Base-by-base conservation (phyloP, 1,139 yeast genomes). In the Kluyveromyces sp. region DNA sequence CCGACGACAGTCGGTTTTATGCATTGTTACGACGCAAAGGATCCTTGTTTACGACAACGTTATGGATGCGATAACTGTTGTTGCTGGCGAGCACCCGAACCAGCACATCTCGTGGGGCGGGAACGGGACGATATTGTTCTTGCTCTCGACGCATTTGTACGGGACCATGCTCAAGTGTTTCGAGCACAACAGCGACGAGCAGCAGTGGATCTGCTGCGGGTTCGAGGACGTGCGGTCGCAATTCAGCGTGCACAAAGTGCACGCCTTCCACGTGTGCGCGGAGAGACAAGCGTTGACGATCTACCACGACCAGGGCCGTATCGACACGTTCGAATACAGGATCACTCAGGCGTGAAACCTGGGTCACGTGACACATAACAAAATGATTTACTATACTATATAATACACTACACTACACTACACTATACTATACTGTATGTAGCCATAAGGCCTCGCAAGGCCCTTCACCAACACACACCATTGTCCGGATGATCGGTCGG, bases 161-260 rank as follows among this genome's bases (percentile, higher is more conserved):
- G 56, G 58, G 25, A 57, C 60, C 25, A 45, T 48, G 21, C 48
- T 58, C 31, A 50, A 55, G 30, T 42, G 52, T 29, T 56, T 52
- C 43, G 52, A 49, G 33, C 42, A 53, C 46, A 45, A 47, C 34
- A 33, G 42, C 21, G 46, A 44, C 27, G 43, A 47, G 34, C 37
- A 41, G 36, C 42, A 50, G 21, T 57, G 63, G 62, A 25, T 46
- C 25, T 53, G 53, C 15, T 40, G 53, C n/a, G 61, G 61, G 15
- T 58, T 48, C 45, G 42, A 49, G 29, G 62, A 58, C 46, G 46
- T 58, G 34, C 49, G 52, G 27, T 50, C 61, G 28, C 55, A 52
- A 41, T 58, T 52, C 45, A 49, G 50, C 34, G 48, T 58, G 42
- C 45, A 35, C 29, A 48, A 46, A 27, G 55, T 55, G 4, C 43